Evolutionary conservation across 2,329 filamentous ascomycete genomes (phyloP).

Genomic region (Clonostachys chloroleuca): DNA sequence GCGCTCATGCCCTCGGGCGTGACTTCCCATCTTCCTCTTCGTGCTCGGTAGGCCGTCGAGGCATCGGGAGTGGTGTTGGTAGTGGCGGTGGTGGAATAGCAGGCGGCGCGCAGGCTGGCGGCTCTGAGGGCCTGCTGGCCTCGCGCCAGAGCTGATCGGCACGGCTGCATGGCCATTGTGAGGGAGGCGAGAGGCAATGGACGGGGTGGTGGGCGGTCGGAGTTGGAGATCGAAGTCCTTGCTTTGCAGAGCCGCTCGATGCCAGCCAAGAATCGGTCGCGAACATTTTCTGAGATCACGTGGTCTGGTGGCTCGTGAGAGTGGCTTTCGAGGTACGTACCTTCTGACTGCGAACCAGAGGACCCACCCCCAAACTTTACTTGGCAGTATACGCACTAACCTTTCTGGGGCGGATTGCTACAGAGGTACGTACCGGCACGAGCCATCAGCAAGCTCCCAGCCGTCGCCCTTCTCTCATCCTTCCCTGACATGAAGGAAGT

Average conservation of each 20-base stretch:
- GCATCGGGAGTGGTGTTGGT: neutral
- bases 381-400: no score
- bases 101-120: conserved; percentile 17
- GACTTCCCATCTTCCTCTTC: conserved; percentile 48
- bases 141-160: conserved; percentile 19
- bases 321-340: neutral
- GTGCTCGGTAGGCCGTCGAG: conserved; percentile 23
- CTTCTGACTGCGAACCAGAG: neutral
- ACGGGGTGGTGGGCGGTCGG: neutral
- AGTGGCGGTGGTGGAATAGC: conserved; percentile 16
- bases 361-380: neutral
- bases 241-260: neutral
- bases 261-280: conserved; percentile 4
- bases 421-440: no score
- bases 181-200: neutral
- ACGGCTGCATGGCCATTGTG: conserved; percentile 25
- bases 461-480: no score
- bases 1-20: conserved; percentile 69
- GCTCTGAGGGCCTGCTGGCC: conserved; percentile 13
- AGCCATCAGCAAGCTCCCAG: no score
- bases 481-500: no score
- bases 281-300: conserved; percentile 26
- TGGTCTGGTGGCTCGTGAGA: conserved; percentile 2
- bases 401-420: no score
- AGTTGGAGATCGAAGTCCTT: neutral